Evolutionary conservation across 192 early-diverging fungal species (phyloP).

Genomic region (Podochytrium sp.): DNA sequence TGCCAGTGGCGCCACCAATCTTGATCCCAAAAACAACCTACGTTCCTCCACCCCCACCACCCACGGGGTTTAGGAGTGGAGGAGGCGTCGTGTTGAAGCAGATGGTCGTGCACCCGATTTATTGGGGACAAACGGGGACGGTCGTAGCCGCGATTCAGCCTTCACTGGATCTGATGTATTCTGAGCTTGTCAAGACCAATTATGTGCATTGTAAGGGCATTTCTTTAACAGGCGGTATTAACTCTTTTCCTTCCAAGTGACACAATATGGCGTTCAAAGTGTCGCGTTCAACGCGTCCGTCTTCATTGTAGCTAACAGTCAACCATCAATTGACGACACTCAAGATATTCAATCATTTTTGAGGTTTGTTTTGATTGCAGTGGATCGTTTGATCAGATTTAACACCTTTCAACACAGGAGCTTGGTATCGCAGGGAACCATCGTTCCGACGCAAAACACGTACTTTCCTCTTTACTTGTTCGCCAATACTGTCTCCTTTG

Average conservation of each 20-base stretch:
- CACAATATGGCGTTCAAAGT: slow-evolving; percentile 5
- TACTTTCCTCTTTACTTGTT: slow-evolving; percentile 19
- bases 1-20: too few species aligned
- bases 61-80: background rate
- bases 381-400: background rate
- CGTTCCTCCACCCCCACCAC: background rate
- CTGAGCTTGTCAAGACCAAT: background rate
- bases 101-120: slow-evolving; percentile 10
- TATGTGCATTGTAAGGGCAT: slow-evolving; percentile 4
- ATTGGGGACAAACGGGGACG: slow-evolving; percentile 19
- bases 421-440: background rate
- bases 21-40: too few species aligned
- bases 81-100: background rate
- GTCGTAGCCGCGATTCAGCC: background rate
- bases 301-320: slow-evolving; percentile 1
- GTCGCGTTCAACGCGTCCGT: background rate
- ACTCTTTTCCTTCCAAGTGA: background rate
- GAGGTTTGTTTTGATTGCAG: background rate
- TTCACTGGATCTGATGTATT: slow-evolving; percentile 24
- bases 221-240: background rate
- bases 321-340: slow-evolving; percentile 4
- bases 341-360: slow-evolving; percentile 19
- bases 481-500: background rate
- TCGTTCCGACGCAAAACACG: background rate
- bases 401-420: background rate